Percentiles rank a stretch among this genome's conserved stretches.
Conservation (phyloP, 176 grass and related monocot species). For the Cocos nucifera region DNA sequence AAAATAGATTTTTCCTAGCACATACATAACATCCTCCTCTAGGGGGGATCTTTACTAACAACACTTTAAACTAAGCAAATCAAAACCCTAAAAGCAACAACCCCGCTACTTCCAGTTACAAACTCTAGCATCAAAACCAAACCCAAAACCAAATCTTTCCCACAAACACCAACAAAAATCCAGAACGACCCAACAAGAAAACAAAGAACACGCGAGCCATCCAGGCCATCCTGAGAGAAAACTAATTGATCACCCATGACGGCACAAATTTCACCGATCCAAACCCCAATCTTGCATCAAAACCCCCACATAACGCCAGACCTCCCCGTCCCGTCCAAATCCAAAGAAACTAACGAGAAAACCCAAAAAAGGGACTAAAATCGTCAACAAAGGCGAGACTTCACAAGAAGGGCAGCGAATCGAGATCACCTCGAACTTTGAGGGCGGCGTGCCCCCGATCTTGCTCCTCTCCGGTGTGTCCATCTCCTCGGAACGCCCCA, state of each 20-base stretch:
- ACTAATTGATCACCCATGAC: neutral
- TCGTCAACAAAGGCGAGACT: neutral
- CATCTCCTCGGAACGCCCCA: slow-evolving; percentile 40
- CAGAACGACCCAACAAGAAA: too few species aligned
- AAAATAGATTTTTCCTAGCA: too few species aligned
- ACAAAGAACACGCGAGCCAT: too few species aligned
- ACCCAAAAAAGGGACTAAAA: neutral
- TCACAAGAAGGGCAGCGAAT: neutral
- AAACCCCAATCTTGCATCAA: neutral
- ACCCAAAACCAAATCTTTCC: too few species aligned
- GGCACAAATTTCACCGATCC: neutral
- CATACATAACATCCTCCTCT: too few species aligned
- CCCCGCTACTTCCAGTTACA: too few species aligned
- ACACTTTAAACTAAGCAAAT: too few species aligned
- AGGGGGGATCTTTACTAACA: too few species aligned
- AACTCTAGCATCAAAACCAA: too few species aligned
- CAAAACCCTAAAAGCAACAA: too few species aligned
- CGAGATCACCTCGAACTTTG: slow-evolving; percentile 32
- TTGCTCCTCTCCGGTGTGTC: slow-evolving; percentile 60
- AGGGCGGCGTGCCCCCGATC: slow-evolving; percentile 14
- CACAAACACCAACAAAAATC: too few species aligned
- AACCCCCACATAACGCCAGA: neutral
- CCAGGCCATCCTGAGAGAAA: neutral
- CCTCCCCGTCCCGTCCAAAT: neutral
- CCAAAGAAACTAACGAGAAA: neutral